Evolutionary conservation across 306 rosid species (phyloP).

Genomic region (Rosa lucieae): DNA sequence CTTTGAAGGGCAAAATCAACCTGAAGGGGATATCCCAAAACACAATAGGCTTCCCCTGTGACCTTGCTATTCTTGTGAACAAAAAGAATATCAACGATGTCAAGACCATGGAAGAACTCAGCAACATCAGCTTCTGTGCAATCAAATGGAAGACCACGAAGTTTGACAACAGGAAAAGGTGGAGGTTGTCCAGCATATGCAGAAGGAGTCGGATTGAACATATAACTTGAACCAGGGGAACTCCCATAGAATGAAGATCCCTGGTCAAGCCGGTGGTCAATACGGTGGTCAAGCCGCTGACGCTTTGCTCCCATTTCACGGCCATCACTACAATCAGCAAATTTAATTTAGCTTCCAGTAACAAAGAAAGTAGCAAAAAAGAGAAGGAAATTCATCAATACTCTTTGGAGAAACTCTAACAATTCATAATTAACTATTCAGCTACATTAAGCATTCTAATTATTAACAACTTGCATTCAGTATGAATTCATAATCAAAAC

Average conservation of each 20-base stretch:
- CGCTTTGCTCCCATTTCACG: constrained; percentile 96
- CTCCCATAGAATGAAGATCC: constrained; percentile 80
- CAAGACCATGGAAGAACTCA: constrained; percentile 92
- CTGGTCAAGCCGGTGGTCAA: constrained; percentile 45
- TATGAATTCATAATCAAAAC: not conserved
- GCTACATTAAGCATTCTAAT: not conserved
- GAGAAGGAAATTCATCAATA: constrained; percentile 24
- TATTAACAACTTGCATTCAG: not conserved
- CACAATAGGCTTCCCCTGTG: constrained; percentile 90
- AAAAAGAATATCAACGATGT: constrained; percentile 85
- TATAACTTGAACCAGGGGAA: constrained; percentile 69
- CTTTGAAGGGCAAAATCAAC: constrained; percentile 93
- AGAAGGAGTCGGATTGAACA: constrained; percentile 83
- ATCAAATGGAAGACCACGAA: constrained; percentile 93
- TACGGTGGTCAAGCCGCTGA: constrained; percentile 49
- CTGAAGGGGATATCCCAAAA: constrained; percentile 87
- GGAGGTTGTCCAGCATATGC: constrained; percentile 77
- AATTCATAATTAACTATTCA: not conserved
- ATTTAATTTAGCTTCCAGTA: constrained; percentile 43
- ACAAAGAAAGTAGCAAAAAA: constrained; percentile 26
- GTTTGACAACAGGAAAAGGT: constrained; percentile 82
- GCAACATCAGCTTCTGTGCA: constrained; percentile 87
- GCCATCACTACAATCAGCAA: constrained; percentile 72
- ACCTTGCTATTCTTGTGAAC: constrained; percentile 80
- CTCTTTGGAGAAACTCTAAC: not conserved